Conservation (phyloP, 495 filamentous ascomycete genomes). For the Neurospora sp. region DNA sequence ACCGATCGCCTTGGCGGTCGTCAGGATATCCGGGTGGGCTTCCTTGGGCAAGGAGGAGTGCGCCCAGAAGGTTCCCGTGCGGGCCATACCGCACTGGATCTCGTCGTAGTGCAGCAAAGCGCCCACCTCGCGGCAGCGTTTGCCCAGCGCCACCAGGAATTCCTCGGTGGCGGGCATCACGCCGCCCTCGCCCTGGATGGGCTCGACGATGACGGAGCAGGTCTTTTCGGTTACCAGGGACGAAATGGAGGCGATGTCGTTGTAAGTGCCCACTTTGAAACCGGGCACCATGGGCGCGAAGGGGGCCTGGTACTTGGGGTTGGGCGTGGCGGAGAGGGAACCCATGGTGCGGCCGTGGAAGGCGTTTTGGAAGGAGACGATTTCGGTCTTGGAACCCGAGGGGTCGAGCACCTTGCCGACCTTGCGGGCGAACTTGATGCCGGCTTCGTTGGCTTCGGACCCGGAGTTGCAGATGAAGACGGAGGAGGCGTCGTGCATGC, state of each 20-base stretch:
- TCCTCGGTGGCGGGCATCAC: slow-evolving; percentile 72
- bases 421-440: slow-evolving; percentile 93
- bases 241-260: slow-evolving; percentile 60
- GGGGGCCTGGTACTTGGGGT: slow-evolving; percentile 93
- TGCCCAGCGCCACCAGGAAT: slow-evolving; percentile 68
- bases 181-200: slow-evolving; percentile 95
- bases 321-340: slow-evolving; percentile 83
- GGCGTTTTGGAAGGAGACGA: slow-evolving; percentile 79
- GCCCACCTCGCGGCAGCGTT: slow-evolving; percentile 74
- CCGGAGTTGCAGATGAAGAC: slow-evolving; percentile 95
- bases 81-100: slow-evolving; percentile 85
- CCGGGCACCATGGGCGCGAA: slow-evolving; percentile 94
- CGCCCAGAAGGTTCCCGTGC: slow-evolving; percentile 86
- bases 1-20: slow-evolving; percentile 88
- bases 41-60: slow-evolving; percentile 60
- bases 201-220: slow-evolving; percentile 92
- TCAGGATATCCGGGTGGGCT: slow-evolving; percentile 89
- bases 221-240: slow-evolving; percentile 67
- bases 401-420: slow-evolving; percentile 65
- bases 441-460: slow-evolving; percentile 92
- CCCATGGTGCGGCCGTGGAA: slow-evolving; percentile 99
- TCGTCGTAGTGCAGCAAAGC: slow-evolving; percentile 91
- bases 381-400: slow-evolving; percentile 63
- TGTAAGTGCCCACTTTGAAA: slow-evolving; percentile 77
- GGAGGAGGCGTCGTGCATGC: slow-evolving; percentile 68